These are phyloP conservation scores for Neoarthrinium moseri DNA, from an alignment of 2,329 filamentous ascomycete species.

Conservation along the genomic window DNA sequence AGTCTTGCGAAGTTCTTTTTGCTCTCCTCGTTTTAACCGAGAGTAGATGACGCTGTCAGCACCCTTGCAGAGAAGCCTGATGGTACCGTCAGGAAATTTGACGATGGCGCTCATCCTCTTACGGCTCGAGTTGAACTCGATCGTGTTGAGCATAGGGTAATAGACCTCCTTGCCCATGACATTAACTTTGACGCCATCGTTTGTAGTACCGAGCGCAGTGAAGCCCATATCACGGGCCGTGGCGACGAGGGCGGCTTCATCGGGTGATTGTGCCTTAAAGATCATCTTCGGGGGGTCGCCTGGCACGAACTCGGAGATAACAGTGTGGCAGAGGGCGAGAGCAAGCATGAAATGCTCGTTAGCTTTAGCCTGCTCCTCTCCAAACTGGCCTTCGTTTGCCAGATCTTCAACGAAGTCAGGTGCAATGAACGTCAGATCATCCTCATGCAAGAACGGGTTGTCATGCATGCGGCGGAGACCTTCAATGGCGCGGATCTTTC, in stretches of 20 bases:
- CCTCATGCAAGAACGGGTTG: conserved; percentile 88
- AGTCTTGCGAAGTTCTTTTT: conserved; percentile 74
- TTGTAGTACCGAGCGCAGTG: conserved; percentile 78
- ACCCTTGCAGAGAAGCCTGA: conserved; percentile 94
- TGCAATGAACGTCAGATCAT: conserved; percentile 87
- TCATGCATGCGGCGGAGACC: conserved; percentile 75
- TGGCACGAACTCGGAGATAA: conserved; percentile 85
- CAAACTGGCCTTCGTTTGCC: conserved; percentile 62
- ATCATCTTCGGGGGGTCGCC: conserved; percentile 89
- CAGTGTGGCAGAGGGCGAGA: conserved; percentile 92
- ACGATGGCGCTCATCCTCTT: conserved; percentile 99
- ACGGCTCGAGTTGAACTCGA: conserved; percentile 95
- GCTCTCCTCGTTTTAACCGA: conserved; percentile 79
- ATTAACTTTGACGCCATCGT: conserved; percentile 81
- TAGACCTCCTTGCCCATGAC: conserved; percentile 81
- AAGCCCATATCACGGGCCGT: conserved; percentile 96
- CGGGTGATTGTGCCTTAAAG: conserved; percentile 96
- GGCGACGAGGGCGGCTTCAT: conserved; percentile 90
- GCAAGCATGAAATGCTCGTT: conserved; percentile 93
- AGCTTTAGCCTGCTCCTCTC: conserved; percentile 71
- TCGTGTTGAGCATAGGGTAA: conserved; percentile 87
- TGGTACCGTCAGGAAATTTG: conserved; percentile 86
- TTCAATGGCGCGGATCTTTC: conserved; percentile 70
- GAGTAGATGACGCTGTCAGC: conserved; percentile 98
- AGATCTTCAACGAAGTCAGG: conserved; percentile 87